Percentiles rank a stretch among this genome's conserved stretches.
Conservation (phyloP, 306 rosid genomes). For the Fragaria nilgerrensis region DNA sequence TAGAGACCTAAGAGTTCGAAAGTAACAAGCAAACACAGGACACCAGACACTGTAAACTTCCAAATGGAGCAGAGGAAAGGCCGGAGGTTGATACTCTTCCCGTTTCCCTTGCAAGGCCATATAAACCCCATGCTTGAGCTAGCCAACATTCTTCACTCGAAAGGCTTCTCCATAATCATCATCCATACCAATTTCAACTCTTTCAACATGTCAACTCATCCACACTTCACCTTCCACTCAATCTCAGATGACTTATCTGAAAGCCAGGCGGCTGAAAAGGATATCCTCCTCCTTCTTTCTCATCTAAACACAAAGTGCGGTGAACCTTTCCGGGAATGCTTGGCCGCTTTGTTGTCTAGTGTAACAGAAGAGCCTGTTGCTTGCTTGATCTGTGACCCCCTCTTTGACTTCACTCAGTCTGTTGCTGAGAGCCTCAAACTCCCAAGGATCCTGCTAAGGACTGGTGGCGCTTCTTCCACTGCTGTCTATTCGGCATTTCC, state of each 20-base stretch:
- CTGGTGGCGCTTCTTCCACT: slow-evolving; percentile 20
- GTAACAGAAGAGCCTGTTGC: slow-evolving; percentile 25
- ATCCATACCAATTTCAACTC: slow-evolving; percentile 44
- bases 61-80: slow-evolving; percentile 10
- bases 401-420: slow-evolving; percentile 28
- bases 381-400: slow-evolving; percentile 38
- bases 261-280: not conserved
- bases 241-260: not conserved
- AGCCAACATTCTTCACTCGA: slow-evolving; percentile 23
- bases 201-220: slow-evolving; percentile 39
- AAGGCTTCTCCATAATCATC: slow-evolving; percentile 30
- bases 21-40: not conserved
- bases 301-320: slow-evolving; percentile 8
- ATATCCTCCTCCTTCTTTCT: not conserved
- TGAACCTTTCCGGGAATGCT: slow-evolving; percentile 24
- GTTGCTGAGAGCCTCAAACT: slow-evolving; percentile 32
- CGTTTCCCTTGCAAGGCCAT: slow-evolving; percentile 34
- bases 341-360: slow-evolving; percentile 20
- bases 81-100: slow-evolving; percentile 14
- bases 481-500: slow-evolving; percentile 30
- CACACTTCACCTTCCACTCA: slow-evolving; percentile 40
- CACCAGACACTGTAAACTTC: not conserved
- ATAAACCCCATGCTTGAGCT: slow-evolving; percentile 33
- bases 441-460: slow-evolving; percentile 36
- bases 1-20: not conserved